These are phyloP conservation scores for Geoglossum glabrum DNA, from an alignment of 495 filamentous ascomycete species.

Conservation along the genomic window DNA sequence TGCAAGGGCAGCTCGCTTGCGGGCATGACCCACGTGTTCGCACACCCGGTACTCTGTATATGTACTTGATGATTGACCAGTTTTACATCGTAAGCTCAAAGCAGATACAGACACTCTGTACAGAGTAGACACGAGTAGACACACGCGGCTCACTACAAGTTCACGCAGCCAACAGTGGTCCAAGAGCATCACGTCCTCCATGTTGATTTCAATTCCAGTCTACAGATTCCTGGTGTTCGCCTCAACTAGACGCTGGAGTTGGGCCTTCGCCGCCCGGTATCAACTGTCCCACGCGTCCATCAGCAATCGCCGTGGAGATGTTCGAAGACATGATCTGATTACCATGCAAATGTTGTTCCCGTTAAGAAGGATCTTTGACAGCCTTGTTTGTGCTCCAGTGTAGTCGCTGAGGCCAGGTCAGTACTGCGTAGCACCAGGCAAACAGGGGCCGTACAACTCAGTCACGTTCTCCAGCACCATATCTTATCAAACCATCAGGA, in stretches of 20 bases:
- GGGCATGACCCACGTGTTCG: neutral
- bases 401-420: slow-evolving; percentile 51
- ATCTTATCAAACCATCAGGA: slow-evolving; percentile 44
- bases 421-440: neutral
- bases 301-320: neutral
- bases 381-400: slow-evolving; percentile 62
- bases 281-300: neutral
- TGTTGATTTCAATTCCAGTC: neutral
- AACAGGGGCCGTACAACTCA: slow-evolving; percentile 50
- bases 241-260: neutral
- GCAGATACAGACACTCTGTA: no score
- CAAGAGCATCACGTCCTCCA: neutral
- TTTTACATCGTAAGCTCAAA: no score
- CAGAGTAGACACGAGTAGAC: no score
- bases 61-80: no score
- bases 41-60: no score
- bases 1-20: neutral
- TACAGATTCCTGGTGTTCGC: neutral
- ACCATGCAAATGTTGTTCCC: slow-evolving; percentile 99
- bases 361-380: slow-evolving; percentile 88
- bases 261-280: slow-evolving; percentile 12
- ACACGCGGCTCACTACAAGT: neutral
- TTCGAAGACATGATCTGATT: neutral
- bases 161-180: neutral
- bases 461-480: slow-evolving; percentile 97